phyloP scores from a whole-genome alignment of 176 grass and related monocot species.

The Avena insularis region DNA sequence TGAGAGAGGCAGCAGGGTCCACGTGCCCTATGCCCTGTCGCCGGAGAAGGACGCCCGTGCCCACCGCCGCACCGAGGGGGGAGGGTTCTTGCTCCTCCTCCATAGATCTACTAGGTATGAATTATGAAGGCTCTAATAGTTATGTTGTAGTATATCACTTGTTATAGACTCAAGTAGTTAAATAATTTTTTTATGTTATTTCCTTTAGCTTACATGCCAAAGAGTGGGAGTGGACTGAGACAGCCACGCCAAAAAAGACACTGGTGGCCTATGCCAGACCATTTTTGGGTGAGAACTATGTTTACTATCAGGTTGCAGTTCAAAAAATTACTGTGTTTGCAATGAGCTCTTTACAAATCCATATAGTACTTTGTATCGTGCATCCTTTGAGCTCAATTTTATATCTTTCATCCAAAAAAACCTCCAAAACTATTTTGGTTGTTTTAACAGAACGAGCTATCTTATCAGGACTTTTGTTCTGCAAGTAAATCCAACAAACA shows the following conservation, averaged over 20 bases:
- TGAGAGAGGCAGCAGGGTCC: background rate
- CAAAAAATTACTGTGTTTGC: background rate
- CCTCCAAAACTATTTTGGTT: background rate
- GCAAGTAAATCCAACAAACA: background rate
- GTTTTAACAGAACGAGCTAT: background rate
- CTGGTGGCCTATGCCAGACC: background rate
- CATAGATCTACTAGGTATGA: background rate
- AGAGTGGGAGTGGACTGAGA: background rate
- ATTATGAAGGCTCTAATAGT: background rate
- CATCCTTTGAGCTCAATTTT: background rate
- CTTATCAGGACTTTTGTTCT: background rate
- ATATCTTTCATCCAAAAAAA: background rate
- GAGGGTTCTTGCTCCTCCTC: background rate
- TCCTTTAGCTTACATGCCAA: background rate
- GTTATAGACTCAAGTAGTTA: background rate
- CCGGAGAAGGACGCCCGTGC: background rate
- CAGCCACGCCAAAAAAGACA: background rate
- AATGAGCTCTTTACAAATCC: background rate
- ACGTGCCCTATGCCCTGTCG: background rate
- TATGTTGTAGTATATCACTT: background rate
- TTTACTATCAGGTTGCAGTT: conserved; percentile 13
- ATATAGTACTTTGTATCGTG: background rate
- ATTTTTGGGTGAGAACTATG: conserved; percentile 10
- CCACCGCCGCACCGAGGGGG: background rate
- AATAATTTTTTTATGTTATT: background rate